Evolutionary conservation across 352 stramenopile genomes (phyloP), one percentile per base, ranked within the genome.

Genomic region (Phytophthora pistaciae): DNA sequence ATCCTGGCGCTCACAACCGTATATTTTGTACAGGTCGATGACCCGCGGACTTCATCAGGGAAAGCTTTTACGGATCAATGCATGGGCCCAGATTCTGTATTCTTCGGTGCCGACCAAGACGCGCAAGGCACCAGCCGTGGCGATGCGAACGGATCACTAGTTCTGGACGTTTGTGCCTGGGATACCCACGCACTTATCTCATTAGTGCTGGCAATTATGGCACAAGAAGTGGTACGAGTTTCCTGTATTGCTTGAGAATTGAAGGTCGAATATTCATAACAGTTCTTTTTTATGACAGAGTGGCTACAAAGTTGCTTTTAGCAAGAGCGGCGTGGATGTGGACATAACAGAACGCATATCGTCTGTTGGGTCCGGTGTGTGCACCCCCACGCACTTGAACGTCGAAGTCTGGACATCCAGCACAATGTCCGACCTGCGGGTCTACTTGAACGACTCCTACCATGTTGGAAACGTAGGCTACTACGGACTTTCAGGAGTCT

Each of bases 331-430:
- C 0, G 3, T 23, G 1, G 52, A 25, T 5, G 27, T 74, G 23
- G 56, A 74, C 0, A 69, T 75, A 18, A 72, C 77, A 10, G 18
- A 80, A 44, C 70, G 73, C 10, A 82, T 82, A 66, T 71, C 70
- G 7, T 82, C 77, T 2, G 73, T 72, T 1, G 33, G 66, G 8
- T 55, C 69, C 6, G 81, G 84, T n/a, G 3, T 60, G 3, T 91
- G 79, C 27, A 85, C 72, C 2, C 87, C 84, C 3, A 85, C 72
- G 2, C 87, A 92, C 36, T 1, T 82, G 13, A 92, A 91, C 25
- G n/a, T 87, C 10, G 84, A 92, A 31, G 78, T 87, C 2, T 92
- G 85, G 84, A 70, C 72, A 0, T 65, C 73, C 0, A 80, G 67
- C 9, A 80, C 78, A 1, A 68, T 87, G n/a, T 56, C 56, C 0